These are phyloP conservation scores for Ceratocystis eucalypticola DNA, from an alignment of 2,329 filamentous ascomycete genomes.

Conservation along the genomic window DNA sequence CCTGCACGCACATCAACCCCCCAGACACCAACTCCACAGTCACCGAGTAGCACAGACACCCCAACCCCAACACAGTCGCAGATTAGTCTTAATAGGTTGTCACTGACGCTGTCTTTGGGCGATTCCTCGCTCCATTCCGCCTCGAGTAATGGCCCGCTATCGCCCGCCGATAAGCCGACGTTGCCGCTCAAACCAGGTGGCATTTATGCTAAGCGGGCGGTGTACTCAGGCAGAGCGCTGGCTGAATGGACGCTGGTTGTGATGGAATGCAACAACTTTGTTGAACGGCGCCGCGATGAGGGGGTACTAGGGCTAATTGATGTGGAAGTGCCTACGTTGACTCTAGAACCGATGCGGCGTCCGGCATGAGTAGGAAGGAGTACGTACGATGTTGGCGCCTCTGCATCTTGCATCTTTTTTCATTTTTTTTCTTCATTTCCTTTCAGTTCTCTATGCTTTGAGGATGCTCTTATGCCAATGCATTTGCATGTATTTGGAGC, in stretches of 20 bases:
- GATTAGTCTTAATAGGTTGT: neutral
- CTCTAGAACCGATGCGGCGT: conserved; percentile 31
- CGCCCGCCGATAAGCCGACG: conserved; percentile 20
- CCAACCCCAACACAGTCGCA: conserved; percentile 5
- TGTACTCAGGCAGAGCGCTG: conserved; percentile 58
- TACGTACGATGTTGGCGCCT: neutral
- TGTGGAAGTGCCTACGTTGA: conserved; percentile 44
- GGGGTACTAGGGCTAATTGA: conserved; percentile 52
- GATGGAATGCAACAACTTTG: conserved; percentile 67
- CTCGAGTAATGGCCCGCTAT: neutral
- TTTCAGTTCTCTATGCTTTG: neutral
- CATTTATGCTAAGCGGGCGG: conserved; percentile 33
- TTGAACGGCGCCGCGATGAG: conserved; percentile 61
- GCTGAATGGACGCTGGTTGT: conserved; percentile 68
- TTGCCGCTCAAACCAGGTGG: conserved; percentile 35
- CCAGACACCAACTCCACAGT: conserved; percentile 3
- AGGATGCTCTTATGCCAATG: neutral
- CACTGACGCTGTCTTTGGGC: neutral
- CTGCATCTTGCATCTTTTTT: conserved; percentile 9
- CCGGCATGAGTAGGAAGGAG: conserved; percentile 17
- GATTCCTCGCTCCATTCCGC: neutral
- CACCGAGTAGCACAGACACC: neutral
- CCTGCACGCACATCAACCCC: conserved; percentile 6
- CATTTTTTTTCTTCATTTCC: neutral
- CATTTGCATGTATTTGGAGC: neutral